Percentiles rank a stretch among this genome's conserved stretches.
Evolutionary conservation across 805 yeast genomes (phyloP).

Genomic region (Candida nitratophila): DNA sequence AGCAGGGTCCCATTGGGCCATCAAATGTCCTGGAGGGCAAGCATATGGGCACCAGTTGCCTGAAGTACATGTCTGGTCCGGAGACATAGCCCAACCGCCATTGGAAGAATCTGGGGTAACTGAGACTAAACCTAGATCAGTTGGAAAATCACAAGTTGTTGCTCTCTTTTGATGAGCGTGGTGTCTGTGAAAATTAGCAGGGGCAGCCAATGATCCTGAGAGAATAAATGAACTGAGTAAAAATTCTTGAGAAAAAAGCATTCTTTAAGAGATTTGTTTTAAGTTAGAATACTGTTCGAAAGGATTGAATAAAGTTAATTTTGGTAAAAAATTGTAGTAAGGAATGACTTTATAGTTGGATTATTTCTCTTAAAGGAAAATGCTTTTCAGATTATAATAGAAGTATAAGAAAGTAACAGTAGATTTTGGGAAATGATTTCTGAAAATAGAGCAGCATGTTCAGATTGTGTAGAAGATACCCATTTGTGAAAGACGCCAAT

Average conservation of each 20-base stretch:
- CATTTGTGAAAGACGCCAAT: no score
- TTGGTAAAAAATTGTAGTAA: background rate
- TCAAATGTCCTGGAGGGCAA: slow-evolving; percentile 79
- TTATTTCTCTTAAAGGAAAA: no score
- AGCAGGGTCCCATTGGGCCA: slow-evolving; percentile 82
- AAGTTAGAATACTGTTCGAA: background rate
- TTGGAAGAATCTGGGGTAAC: slow-evolving; percentile 52
- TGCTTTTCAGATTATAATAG: no score
- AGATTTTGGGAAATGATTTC: no score
- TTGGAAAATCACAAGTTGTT: slow-evolving; percentile 59
- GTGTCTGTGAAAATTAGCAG: slow-evolving; percentile 13
- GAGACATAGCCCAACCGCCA: slow-evolving; percentile 85
- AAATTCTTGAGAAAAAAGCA: slow-evolving; percentile 7
- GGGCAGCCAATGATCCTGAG: slow-evolving; percentile 6
- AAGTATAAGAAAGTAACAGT: no score
- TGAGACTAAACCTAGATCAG: slow-evolving; percentile 58
- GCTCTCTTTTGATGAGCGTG: slow-evolving; percentile 20
- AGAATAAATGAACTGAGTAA: slow-evolving; percentile 4
- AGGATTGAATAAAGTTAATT: background rate
- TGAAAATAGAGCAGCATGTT: no score
- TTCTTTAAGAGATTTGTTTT: slow-evolving; percentile 1
- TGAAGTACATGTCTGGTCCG: slow-evolving; percentile 62
- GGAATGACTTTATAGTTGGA: slow-evolving; percentile 5
- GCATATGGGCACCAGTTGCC: slow-evolving; percentile 91
- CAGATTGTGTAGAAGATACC: no score